A percentile compares a stretch with the other conserved stretches of the same genome.
These are phyloP conservation scores for Capsicum pubescens DNA, from an alignment of 257 asterid genomes.

Conservation along the genomic window DNA sequence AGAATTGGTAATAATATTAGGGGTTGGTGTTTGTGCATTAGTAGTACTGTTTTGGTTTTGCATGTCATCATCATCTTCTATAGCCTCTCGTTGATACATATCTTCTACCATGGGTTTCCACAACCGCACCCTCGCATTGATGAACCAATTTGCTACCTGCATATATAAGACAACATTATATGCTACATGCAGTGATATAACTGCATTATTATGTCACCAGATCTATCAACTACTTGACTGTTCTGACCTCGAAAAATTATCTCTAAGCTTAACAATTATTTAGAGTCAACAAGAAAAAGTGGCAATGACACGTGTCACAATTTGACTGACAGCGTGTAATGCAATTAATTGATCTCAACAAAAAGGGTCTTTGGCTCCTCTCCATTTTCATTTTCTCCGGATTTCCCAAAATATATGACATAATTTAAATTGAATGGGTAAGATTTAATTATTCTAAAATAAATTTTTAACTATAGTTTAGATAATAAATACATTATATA, in stretches of 20 bases:
- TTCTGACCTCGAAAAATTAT: not conserved
- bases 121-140: conserved; percentile 97
- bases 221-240: not conserved
- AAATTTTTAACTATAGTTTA: too few species aligned
- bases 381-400: too few species aligned
- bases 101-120: conserved; percentile 99
- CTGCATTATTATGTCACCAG: not conserved
- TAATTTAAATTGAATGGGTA: too few species aligned
- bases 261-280: not conserved
- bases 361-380: too few species aligned
- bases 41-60: conserved; percentile 43
- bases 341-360: too few species aligned
- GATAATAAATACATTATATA: too few species aligned
- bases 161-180: conserved; percentile 19
- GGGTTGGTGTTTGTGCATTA: conserved; percentile 68
- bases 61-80: conserved; percentile 49
- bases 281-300: not conserved
- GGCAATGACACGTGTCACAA: not conserved
- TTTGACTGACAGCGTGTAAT: too few species aligned
- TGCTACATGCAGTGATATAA: too few species aligned
- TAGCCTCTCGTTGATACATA: conserved; percentile 92
- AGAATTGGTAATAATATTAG: conserved; percentile 4
- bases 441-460: too few species aligned
- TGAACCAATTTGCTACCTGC: conserved; percentile 99
- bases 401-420: too few species aligned